Evolutionary conservation across 352 stramenopile genomes (phyloP).

Genomic region (Blastocystis hominis): DNA sequence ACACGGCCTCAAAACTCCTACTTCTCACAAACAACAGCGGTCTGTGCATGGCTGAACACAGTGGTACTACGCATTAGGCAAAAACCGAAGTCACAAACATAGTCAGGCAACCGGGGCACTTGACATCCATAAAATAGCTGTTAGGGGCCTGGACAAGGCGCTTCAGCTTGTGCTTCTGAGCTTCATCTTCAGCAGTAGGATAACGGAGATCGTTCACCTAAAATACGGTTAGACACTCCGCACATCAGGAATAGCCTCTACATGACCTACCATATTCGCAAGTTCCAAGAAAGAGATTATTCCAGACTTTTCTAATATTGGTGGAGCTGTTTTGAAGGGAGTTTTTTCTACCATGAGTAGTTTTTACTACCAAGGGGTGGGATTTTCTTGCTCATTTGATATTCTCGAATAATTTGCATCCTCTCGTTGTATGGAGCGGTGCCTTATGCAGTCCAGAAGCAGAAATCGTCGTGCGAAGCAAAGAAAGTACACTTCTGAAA

Average conservation of each 20-base stretch:
- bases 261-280: constrained; percentile 44
- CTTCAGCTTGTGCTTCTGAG: constrained; percentile 97
- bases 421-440: no score
- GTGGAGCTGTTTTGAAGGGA: not conserved
- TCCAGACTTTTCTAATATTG: constrained; percentile 49
- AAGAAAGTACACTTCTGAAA: no score
- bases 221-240: not conserved
- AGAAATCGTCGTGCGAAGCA: no score
- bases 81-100: constrained; percentile 68
- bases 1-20: not conserved
- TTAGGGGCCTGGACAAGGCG: constrained; percentile 96
- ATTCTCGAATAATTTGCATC: no score
- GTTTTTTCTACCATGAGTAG: not conserved
- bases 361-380: not conserved
- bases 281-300: constrained; percentile 44
- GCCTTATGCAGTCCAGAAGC: no score
- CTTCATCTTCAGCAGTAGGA: constrained; percentile 83
- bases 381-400: not conserved
- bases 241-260: not conserved
- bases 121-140: constrained; percentile 98
- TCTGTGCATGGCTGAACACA: constrained; percentile 94
- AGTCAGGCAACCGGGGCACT: constrained; percentile 98
- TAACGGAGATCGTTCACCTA: constrained; percentile 83
- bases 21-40: constrained; percentile 61
- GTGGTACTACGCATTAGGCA: constrained; percentile 73